Percentiles rank a stretch among this genome's conserved stretches.
phyloP scores from a whole-genome alignment of 805 yeast species.

The Metschnikowia anglica region DNA sequence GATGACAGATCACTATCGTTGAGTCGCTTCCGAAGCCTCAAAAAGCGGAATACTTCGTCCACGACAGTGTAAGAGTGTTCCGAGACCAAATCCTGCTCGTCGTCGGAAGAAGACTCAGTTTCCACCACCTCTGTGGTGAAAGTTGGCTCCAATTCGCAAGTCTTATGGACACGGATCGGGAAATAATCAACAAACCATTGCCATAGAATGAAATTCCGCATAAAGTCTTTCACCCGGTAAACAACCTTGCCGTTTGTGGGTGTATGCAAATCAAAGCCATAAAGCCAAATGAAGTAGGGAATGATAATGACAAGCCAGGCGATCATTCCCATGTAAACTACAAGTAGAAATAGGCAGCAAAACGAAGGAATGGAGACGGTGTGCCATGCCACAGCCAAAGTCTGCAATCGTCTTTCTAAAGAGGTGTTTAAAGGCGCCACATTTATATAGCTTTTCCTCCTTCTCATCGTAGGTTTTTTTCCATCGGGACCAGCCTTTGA shows the following conservation, averaged over 20 bases:
- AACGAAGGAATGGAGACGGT: constrained; percentile 65
- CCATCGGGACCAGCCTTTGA: constrained; percentile 6
- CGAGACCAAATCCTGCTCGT: constrained; percentile 44
- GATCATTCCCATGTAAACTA: constrained; percentile 50
- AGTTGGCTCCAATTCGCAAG: constrained; percentile 72
- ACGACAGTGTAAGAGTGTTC: constrained; percentile 37
- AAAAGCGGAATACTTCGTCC: constrained; percentile 34
- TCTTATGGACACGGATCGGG: constrained; percentile 71
- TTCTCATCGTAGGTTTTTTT: constrained; percentile 1
- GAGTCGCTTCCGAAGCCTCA: constrained; percentile 40
- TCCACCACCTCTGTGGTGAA: constrained; percentile 42
- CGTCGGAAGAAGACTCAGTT: constrained; percentile 27
- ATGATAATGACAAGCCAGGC: constrained; percentile 66
- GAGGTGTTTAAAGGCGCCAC: constrained; percentile 62
- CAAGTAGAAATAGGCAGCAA: constrained; percentile 50
- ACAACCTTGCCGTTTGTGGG: constrained; percentile 73
- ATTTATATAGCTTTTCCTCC: constrained; percentile 24
- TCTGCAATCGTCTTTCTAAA: constrained; percentile 56
- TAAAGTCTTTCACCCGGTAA: constrained; percentile 52
- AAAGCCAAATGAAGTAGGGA: constrained; percentile 59
- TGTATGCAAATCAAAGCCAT: constrained; percentile 59
- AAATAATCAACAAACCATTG: constrained; percentile 72
- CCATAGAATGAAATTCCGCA: constrained; percentile 63
- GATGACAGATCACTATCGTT: constrained; percentile 27
- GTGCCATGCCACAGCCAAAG: constrained; percentile 71